Evolutionary conservation across 2,329 filamentous ascomycete genomes (phyloP).

Genomic region (Lecanicillium sp.): DNA sequence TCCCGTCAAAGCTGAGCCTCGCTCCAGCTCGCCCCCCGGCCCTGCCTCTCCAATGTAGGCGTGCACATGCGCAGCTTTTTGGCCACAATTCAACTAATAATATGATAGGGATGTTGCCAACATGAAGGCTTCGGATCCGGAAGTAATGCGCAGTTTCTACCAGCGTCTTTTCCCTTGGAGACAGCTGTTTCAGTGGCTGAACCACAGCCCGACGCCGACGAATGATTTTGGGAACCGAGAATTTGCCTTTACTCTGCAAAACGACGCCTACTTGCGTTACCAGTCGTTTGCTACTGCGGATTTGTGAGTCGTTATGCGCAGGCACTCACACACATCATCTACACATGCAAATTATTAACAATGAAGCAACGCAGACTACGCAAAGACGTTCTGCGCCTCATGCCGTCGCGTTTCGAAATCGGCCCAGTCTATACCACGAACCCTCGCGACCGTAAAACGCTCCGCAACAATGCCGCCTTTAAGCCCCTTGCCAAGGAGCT

Average conservation of each 20-base stretch:
- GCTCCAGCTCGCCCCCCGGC: constrained; percentile 35
- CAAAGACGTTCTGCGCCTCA: constrained; percentile 81
- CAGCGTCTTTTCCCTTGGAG: constrained; percentile 92
- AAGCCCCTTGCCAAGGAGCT: constrained; percentile 85
- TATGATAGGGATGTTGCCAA: constrained; percentile 22
- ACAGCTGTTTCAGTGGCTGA: constrained; percentile 94
- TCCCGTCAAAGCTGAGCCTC: constrained; percentile 28
- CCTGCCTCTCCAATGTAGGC: constrained; percentile 35
- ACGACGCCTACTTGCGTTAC: constrained; percentile 87
- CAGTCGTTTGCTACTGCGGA: constrained; percentile 56
- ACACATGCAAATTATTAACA: constrained; percentile 7
- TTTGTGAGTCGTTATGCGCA: constrained; percentile 30
- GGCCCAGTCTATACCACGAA: constrained; percentile 95
- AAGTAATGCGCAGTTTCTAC: constrained; percentile 89
- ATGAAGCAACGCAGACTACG: constrained; percentile 50
- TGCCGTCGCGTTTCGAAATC: constrained; percentile 94
- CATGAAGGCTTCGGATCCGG: constrained; percentile 58
- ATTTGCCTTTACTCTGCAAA: constrained; percentile 91
- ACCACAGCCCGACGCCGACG: constrained; percentile 78
- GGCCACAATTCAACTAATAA: constrained; percentile 7
- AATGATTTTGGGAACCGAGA: constrained; percentile 89
- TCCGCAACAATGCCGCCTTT: constrained; percentile 75
- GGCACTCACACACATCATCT: not conserved
- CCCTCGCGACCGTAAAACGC: constrained; percentile 82
- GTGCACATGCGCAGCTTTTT: not conserved